Conservation (phyloP, 331 rosid genomes). For the Quercus tomentella region DNA sequence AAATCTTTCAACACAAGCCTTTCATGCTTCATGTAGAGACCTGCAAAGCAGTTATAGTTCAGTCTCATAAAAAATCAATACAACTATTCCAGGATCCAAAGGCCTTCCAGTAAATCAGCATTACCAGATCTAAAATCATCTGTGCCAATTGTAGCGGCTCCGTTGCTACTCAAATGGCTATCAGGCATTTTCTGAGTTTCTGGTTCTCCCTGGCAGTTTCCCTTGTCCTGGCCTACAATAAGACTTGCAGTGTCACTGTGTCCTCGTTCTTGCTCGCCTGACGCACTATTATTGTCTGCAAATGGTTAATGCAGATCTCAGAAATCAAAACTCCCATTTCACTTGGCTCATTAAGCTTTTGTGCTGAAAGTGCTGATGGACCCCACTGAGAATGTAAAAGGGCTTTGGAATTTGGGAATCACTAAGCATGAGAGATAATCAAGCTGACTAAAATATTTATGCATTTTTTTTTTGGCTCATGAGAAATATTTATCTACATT, state of each 20-base stretch:
- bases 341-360: neutral
- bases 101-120: conserved; percentile 57
- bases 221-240: conserved; percentile 56
- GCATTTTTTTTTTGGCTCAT: neutral
- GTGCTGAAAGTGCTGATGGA: neutral
- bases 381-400: neutral
- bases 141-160: conserved; percentile 46
- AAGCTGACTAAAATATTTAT: neutral
- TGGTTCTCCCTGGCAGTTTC: conserved; percentile 45
- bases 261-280: conserved; percentile 41
- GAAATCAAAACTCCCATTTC: conserved; percentile 5
- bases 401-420: neutral
- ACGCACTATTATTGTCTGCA: conserved; percentile 52
- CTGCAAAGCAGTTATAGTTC: conserved; percentile 63
- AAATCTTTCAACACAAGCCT: conserved; percentile 65
- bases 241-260: conserved; percentile 46
- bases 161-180: conserved; percentile 59
- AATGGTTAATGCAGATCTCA: neutral
- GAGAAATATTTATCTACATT: neutral
- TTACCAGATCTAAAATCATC: conserved; percentile 64
- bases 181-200: conserved; percentile 53
- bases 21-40: conserved; percentile 74
- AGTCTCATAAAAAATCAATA: conserved; percentile 90
- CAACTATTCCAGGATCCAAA: conserved; percentile 86
- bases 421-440: neutral